Evolutionary conservation across 768 basidiomycete genomes (phyloP).

Genomic region (Tremella mesenterica): DNA sequence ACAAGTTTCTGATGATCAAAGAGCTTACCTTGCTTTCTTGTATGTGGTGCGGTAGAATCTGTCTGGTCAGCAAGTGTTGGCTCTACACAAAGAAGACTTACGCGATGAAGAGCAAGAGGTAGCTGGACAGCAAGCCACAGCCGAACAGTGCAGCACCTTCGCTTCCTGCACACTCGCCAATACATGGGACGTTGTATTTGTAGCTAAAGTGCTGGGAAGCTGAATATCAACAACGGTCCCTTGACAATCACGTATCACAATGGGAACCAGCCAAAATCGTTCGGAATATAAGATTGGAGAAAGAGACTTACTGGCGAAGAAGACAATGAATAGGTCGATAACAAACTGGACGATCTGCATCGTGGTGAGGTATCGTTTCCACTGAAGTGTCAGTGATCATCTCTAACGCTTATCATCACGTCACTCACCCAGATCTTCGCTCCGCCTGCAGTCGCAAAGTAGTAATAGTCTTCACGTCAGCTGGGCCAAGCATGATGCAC

Average conservation of each 20-base stretch:
- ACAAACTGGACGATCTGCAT: conserved; percentile 97
- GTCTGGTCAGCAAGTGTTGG: neutral
- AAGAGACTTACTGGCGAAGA: conserved; percentile 78
- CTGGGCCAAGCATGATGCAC: too few species aligned
- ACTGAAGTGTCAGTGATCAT: conserved; percentile 51
- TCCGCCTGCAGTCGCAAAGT: conserved; percentile 95
- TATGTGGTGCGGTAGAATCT: conserved; percentile 46
- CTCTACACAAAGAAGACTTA: conserved; percentile 19
- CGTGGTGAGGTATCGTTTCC: conserved; percentile 95
- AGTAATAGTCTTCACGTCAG: conserved; percentile 75
- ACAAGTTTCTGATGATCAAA: neutral
- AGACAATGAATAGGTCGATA: conserved; percentile 80
- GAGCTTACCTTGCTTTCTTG: conserved; percentile 31
- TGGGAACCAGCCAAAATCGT: too few species aligned
- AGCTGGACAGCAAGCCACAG: conserved; percentile 76
- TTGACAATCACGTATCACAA: conserved; percentile 1
- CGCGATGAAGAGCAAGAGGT: conserved; percentile 87
- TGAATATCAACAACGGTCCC: conserved; percentile 18
- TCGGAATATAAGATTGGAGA: too few species aligned
- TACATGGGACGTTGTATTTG: conserved; percentile 58
- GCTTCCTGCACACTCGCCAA: conserved; percentile 78
- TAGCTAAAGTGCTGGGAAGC: conserved; percentile 74
- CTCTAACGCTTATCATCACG: neutral
- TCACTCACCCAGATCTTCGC: conserved; percentile 80
- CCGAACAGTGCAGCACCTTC: conserved; percentile 82